Base-by-base conservation (phyloP, 31 red algal species). In the Bonnemaisonia californica region DNA sequence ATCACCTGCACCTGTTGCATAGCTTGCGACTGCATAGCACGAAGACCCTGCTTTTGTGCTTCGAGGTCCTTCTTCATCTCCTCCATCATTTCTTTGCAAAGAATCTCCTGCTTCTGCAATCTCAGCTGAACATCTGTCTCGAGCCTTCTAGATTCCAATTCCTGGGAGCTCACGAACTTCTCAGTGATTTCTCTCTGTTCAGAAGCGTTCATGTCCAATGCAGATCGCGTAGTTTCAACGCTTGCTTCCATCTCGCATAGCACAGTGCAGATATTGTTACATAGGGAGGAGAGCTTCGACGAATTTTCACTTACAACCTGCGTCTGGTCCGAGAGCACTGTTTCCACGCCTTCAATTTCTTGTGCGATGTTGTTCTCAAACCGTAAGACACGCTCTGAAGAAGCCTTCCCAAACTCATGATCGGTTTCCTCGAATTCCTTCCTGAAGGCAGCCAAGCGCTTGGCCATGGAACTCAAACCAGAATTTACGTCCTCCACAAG, bases 371-470 rank as follows among this genome's bases (percentile, higher is more conserved):
- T 36, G n/a, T 23, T n/a, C 29, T 26, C 12, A 35, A 36, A 33
- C 30, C 16, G 28, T 19, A n/a, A n/a, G 19, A 68, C n/a, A 22
- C 31, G 69, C 40, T 48, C 31, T 41, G 40, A 24, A 28, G 31
- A 27, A 5, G 4, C 31, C 26, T 48, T 16, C 13, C 1, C 8
- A 48, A 24, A 35, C 29, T 75, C 69, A 26, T 73, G 57, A 24
- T 74, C 69, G 28, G 54, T 7, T 7, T 73, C 30, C 45, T 41
- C 56, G 42, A 78, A 62, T 0, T 70, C 35, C 26, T 55, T 23
- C 39, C 35, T 59, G 37, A 77, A 75, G 8, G 77, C 39, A n/a
- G 41, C 37, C 13, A 87, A 2, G 45, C 56, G 56, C 12, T 21
- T 36, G 0, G 47, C 62, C 18, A 87, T 78, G 26, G 42, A 61